Percentiles rank a stretch among this genome's conserved stretches.
These are phyloP conservation scores for Kuraishia ogatae DNA, from an alignment of 805 yeast species.

Conservation along the genomic window DNA sequence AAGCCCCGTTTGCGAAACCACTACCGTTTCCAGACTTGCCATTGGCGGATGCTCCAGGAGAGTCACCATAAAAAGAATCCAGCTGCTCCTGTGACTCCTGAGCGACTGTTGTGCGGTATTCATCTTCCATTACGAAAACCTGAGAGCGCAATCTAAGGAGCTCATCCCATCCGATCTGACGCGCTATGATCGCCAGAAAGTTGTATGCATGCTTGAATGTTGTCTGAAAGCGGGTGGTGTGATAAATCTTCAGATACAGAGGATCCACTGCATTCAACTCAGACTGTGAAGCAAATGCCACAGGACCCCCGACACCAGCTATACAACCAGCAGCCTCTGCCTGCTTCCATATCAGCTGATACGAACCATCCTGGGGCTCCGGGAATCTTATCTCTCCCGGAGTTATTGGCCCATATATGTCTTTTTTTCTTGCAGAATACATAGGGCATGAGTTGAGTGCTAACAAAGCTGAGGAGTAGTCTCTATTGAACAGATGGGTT, in stretches of 20 bases:
- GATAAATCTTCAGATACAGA: slow-evolving; percentile 35
- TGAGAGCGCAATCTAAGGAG: slow-evolving; percentile 55
- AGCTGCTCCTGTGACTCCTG: background rate
- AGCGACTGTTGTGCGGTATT: slow-evolving; percentile 25
- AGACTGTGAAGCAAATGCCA: slow-evolving; percentile 20
- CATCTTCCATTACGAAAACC: slow-evolving; percentile 77
- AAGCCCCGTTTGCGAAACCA: slow-evolving; percentile 4
- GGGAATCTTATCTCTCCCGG: slow-evolving; percentile 39
- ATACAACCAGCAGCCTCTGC: slow-evolving; percentile 21
- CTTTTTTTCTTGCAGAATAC: slow-evolving; percentile 39
- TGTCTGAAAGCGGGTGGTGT: slow-evolving; percentile 40
- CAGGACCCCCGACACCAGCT: slow-evolving; percentile 23
- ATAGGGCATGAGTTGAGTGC: slow-evolving; percentile 73
- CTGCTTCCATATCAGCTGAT: slow-evolving; percentile 39
- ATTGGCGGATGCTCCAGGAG: background rate
- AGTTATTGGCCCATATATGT: slow-evolving; percentile 31
- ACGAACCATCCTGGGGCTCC: slow-evolving; percentile 44
- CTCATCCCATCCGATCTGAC: slow-evolving; percentile 76
- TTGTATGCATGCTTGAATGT: slow-evolving; percentile 58
- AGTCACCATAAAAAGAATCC: background rate
- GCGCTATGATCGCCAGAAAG: slow-evolving; percentile 58
- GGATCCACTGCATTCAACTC: slow-evolving; percentile 39
- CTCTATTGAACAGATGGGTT: slow-evolving; percentile 46
- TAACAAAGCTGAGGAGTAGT: slow-evolving; percentile 51
- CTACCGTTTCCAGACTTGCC: background rate